Evolutionary conservation across 148 eudicot genomes (phyloP).

Genomic region (Rhododendron molle): DNA sequence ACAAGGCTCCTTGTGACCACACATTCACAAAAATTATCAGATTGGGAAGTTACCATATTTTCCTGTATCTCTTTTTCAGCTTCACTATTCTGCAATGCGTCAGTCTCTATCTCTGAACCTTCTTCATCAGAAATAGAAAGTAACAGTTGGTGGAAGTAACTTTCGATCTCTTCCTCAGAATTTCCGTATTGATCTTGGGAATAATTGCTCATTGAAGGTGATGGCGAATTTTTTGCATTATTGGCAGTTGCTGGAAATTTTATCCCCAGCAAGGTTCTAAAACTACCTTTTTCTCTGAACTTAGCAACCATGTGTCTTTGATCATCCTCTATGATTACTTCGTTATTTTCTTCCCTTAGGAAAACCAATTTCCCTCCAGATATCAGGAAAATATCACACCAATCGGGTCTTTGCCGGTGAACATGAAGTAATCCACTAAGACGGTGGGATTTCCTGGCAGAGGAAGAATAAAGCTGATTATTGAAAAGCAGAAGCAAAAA

Average conservation of each 20-base stretch:
- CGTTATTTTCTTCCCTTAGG: constrained; percentile 47
- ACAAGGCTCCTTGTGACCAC: background rate
- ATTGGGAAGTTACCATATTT: background rate
- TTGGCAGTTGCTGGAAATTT: constrained; percentile 3
- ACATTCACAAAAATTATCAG: background rate
- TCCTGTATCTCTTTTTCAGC: constrained; percentile 14
- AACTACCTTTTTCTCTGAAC: constrained; percentile 30
- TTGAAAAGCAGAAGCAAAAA: background rate
- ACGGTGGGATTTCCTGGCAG: constrained; percentile 46
- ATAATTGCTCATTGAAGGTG: constrained; percentile 19
- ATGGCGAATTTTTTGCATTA: constrained; percentile 20
- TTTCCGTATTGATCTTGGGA: constrained; percentile 42
- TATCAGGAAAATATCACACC: constrained; percentile 51
- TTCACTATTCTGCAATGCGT: constrained; percentile 6
- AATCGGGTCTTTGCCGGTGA: constrained; percentile 53
- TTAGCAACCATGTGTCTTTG: constrained; percentile 45
- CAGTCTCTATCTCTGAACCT: constrained; percentile 23
- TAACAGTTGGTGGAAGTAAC: constrained; percentile 50
- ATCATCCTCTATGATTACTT: constrained; percentile 48
- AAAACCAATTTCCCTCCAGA: constrained; percentile 52
- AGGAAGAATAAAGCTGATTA: background rate
- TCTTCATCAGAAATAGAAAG: constrained; percentile 27
- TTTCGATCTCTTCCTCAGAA: constrained; percentile 50
- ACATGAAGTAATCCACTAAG: constrained; percentile 46
- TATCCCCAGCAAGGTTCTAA: constrained; percentile 53